phyloP scores from a whole-genome alignment of 306 rosid species.

The Datisca glomerata region DNA sequence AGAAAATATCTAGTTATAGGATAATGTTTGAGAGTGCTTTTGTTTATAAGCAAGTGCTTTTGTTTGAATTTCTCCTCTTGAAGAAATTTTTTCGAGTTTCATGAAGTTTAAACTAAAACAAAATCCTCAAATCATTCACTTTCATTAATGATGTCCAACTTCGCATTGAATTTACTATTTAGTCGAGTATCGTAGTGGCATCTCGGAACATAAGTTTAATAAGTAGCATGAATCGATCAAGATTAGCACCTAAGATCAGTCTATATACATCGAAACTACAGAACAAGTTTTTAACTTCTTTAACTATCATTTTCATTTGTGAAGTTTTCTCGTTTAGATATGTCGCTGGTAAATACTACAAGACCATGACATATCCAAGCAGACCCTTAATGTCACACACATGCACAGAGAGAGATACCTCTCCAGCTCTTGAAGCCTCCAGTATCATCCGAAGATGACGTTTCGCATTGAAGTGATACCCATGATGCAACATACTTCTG shows the following conservation, averaged over 20 bases:
- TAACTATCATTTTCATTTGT: background rate
- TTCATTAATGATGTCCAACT: too few species aligned
- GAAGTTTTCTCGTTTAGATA: background rate
- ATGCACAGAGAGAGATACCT: conserved; percentile 33
- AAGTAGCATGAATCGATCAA: background rate
- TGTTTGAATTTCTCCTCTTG: background rate
- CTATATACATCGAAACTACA: background rate
- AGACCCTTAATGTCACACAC: conserved; percentile 3
- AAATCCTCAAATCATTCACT: background rate
- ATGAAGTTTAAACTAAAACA: background rate
- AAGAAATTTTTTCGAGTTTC: conserved; percentile 1
- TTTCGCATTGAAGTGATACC: conserved; percentile 66
- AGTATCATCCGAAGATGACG: conserved; percentile 82
- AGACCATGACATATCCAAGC: background rate
- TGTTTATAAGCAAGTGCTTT: background rate
- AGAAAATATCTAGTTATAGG: background rate
- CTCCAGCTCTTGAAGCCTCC: conserved; percentile 66
- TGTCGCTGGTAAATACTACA: background rate
- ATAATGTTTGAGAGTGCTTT: background rate
- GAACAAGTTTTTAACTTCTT: background rate
- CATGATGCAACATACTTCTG: conserved; percentile 53
- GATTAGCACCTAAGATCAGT: background rate
- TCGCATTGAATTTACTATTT: too few species aligned
- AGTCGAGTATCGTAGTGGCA: too few species aligned
- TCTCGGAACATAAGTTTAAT: too few species aligned